Evolutionary conservation across 768 basidiomycete species (phyloP).

Genomic region (Glaciozyma antarctica): DNA sequence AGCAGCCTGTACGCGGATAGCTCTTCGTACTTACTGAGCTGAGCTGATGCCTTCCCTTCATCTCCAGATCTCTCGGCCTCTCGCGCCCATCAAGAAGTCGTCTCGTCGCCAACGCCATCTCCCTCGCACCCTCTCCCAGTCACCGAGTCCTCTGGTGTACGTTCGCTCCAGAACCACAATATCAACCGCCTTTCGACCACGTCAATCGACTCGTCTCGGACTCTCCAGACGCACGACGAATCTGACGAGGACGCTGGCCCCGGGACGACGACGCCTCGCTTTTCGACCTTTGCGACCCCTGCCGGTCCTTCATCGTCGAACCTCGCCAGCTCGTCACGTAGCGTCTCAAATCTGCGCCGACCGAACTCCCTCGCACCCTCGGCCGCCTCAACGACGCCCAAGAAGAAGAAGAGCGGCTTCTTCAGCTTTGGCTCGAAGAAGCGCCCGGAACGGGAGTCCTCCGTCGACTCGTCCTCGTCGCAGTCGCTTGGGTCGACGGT

Average conservation of each 20-base stretch:
- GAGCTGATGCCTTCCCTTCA: too few relatives aligned
- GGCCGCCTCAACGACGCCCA: background rate
- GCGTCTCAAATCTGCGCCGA: background rate
- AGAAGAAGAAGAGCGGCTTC: background rate
- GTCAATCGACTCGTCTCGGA: too few relatives aligned
- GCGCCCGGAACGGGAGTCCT: background rate
- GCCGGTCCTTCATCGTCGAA: background rate
- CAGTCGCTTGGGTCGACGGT: background rate
- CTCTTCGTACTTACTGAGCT: background rate
- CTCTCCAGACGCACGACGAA: background rate
- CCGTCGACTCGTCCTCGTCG: background rate
- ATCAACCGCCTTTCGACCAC: background rate
- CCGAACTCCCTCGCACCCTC: background rate
- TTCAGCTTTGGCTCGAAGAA: background rate
- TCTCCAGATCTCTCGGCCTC: background rate
- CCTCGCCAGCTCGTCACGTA: background rate
- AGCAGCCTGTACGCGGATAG: conserved; percentile 2
- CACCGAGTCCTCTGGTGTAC: too few relatives aligned
- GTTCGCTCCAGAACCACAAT: too few relatives aligned
- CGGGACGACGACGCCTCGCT: background rate
- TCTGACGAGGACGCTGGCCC: background rate
- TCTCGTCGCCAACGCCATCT: background rate
- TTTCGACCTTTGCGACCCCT: conserved; percentile 2
- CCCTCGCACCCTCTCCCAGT: too few relatives aligned
- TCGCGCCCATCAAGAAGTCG: background rate